Conservation (phyloP, 495 filamentous ascomycete genomes). For the Baudoinia panamericana region DNA sequence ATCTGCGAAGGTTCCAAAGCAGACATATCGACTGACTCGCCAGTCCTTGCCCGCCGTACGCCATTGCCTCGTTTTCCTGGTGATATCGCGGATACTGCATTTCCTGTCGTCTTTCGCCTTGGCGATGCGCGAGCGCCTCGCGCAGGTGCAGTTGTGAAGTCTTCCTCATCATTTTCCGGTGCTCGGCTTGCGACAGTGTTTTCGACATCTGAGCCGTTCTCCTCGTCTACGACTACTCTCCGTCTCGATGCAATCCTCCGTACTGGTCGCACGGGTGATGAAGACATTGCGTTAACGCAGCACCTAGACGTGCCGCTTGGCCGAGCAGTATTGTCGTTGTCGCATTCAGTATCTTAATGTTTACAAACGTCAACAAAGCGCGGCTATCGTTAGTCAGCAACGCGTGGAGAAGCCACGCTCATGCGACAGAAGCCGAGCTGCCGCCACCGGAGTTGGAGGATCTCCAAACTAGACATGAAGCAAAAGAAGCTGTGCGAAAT, state of each 20-base stretch:
- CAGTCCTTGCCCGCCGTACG: constrained; percentile 25
- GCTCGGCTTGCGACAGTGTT: constrained; percentile 37
- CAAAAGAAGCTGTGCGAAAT: too few relatives aligned
- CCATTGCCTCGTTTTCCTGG: constrained; percentile 19
- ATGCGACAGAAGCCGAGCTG: too few relatives aligned
- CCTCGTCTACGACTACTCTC: constrained; percentile 58
- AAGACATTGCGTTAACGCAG: constrained; percentile 45
- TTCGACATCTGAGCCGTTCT: constrained; percentile 37
- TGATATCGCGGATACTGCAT: constrained; percentile 32
- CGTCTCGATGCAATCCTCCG: constrained; percentile 59
- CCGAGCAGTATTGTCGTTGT: too few relatives aligned
- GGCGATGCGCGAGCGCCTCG: constrained; percentile 36
- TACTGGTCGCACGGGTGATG: constrained; percentile 53
- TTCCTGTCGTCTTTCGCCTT: constrained; percentile 47
- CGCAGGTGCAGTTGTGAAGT: constrained; percentile 62
- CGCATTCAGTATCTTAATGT: too few relatives aligned
- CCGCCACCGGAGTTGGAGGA: too few relatives aligned
- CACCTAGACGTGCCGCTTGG: too few relatives aligned
- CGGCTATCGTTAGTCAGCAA: too few relatives aligned
- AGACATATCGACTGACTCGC: constrained; percentile 43
- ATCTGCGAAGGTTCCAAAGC: constrained; percentile 48
- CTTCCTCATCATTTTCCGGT: constrained; percentile 52
- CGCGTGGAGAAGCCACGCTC: too few relatives aligned
- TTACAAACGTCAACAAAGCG: too few relatives aligned
- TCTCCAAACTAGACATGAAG: too few relatives aligned